phyloP scores from a whole-genome alignment of 2,329 filamentous ascomycete genomes.

The Arthroderma sp. region DNA sequence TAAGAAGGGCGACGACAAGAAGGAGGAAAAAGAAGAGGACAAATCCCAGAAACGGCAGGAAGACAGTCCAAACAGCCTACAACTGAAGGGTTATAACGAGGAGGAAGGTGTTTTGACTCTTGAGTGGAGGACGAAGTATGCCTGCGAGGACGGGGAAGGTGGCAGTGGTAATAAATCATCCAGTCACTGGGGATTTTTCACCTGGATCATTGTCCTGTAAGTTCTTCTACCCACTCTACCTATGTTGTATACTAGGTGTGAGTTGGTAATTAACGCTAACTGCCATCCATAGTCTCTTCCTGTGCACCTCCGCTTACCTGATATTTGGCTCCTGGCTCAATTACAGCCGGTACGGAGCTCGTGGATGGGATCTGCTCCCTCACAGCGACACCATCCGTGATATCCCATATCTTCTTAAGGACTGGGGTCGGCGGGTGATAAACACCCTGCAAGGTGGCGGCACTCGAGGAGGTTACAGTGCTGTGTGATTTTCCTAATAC shows the following conservation, averaged over 20 bases:
- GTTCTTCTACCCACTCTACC: slow-evolving; percentile 23
- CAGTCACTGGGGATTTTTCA: slow-evolving; percentile 83
- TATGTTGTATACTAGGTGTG: background rate
- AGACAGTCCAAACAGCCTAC: slow-evolving; percentile 47
- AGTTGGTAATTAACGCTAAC: background rate
- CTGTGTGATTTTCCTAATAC: slow-evolving; percentile 48
- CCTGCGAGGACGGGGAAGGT: slow-evolving; percentile 47
- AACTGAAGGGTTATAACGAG: slow-evolving; percentile 62
- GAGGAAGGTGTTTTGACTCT: slow-evolving; percentile 56
- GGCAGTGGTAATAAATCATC: slow-evolving; percentile 31
- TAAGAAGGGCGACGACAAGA: slow-evolving; percentile 22
- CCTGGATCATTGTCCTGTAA: slow-evolving; percentile 90
- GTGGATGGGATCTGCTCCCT: slow-evolving; percentile 88
- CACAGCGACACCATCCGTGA: slow-evolving; percentile 89
- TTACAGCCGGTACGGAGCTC: slow-evolving; percentile 90
- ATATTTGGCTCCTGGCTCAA: slow-evolving; percentile 99
- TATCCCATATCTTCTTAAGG: slow-evolving; percentile 80
- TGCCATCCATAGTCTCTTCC: slow-evolving; percentile 55
- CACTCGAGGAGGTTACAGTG: slow-evolving; percentile 83
- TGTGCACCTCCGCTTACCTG: slow-evolving; percentile 74
- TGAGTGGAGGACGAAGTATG: slow-evolving; percentile 78
- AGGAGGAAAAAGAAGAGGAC: slow-evolving; percentile 20
- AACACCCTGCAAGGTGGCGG: slow-evolving; percentile 76
- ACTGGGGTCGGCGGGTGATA: slow-evolving; percentile 68
- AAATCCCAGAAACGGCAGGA: slow-evolving; percentile 15